phyloP scores from a whole-genome alignment of 805 yeast genomes.

The Wickerhamiella lipophila region DNA sequence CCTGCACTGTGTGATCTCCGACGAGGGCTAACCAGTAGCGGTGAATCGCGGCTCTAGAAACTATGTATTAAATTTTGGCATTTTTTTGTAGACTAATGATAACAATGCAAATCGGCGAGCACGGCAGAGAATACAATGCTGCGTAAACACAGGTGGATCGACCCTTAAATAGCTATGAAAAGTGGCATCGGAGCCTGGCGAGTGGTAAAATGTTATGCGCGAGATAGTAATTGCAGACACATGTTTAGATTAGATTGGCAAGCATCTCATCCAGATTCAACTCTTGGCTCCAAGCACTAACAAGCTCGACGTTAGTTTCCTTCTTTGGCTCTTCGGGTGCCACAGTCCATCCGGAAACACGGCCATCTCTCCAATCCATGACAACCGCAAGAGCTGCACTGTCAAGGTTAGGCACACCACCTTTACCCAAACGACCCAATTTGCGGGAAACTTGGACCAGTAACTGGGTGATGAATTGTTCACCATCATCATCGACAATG shows the following conservation, averaged over 20 bases:
- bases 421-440: conserved; percentile 82
- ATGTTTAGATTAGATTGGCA: neutral
- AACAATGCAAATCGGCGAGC: neutral
- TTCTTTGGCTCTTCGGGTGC: conserved; percentile 42
- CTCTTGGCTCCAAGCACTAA: conserved; percentile 84
- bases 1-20: conserved; percentile 33
- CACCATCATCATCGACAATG: conserved; percentile 54
- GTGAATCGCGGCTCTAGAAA: conserved; percentile 45
- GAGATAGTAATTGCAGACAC: neutral
- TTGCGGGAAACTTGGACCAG: conserved; percentile 86
- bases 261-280: conserved; percentile 73
- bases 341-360: conserved; percentile 78
- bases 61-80: neutral
- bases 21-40: conserved; percentile 59
- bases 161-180: too few species aligned
- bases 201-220: too few species aligned
- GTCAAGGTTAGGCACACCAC: conserved; percentile 83
- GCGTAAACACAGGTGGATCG: too few species aligned
- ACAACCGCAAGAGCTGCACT: conserved; percentile 73
- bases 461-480: conserved; percentile 72
- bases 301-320: conserved; percentile 57
- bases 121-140: neutral
- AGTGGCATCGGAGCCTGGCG: neutral
- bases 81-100: neutral
- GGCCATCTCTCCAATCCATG: conserved; percentile 96